These are phyloP conservation scores for apple (Malus domestica) DNA, from an alignment of 306 rosid genomes.

Conservation along the genomic window ASM211411v1 NC_041801.1:14167001-14167500, in stretches of 20 bases:
- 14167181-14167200: not conserved
- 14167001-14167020: constrained; percentile 98
- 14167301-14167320: not conserved
- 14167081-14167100: not conserved
- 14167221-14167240: not conserved
- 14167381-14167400: not conserved
- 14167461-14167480: not conserved
- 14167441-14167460: not conserved
- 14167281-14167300: not conserved
- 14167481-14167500: not conserved
- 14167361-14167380: not conserved
- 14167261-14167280: not conserved
- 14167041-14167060: constrained; percentile 40
- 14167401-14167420: not conserved
- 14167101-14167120: not conserved
- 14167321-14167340: not conserved
- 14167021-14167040: constrained; percentile 99
- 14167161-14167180: not conserved
- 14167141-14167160: not conserved
- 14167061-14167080: not conserved
- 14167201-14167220: not conserved
- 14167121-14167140: not conserved
- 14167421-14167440: not conserved
- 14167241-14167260: not conserved
- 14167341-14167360: not conserved